These are phyloP conservation scores for Ophiosphaerella narmari DNA, from an alignment of 2,329 filamentous ascomycete genomes.

Conservation along the genomic window DNA sequence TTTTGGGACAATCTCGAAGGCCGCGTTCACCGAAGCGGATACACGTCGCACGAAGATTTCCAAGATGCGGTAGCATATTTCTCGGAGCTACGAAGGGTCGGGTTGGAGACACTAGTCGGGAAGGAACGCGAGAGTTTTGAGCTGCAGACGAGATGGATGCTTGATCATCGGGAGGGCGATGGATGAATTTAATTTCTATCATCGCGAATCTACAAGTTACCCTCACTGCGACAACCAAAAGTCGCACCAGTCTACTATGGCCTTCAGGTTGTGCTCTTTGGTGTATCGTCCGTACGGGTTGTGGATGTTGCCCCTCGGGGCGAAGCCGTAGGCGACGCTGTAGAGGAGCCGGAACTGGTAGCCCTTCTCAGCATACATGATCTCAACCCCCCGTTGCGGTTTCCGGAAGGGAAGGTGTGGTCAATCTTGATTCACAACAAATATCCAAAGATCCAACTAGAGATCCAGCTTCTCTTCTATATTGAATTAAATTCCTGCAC, in stretches of 20 bases:
- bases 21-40: conserved; percentile 46
- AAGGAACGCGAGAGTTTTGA: conserved; percentile 41
- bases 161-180: background rate
- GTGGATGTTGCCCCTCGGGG: background rate
- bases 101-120: conserved; percentile 35
- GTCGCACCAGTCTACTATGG: background rate
- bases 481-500: too few species aligned
- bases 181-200: background rate
- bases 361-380: too few species aligned
- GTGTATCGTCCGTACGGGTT: background rate
- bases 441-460: too few species aligned
- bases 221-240: background rate
- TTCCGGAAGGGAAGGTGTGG: too few species aligned
- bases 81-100: conserved; percentile 37
- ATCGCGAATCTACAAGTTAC: background rate
- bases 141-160: conserved; percentile 14
- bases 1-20: conserved; percentile 44
- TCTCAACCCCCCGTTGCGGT: too few species aligned
- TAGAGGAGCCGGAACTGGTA: background rate
- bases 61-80: conserved; percentile 45
- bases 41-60: conserved; percentile 44
- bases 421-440: too few species aligned
- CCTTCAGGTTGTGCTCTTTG: background rate
- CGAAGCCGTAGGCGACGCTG: background rate
- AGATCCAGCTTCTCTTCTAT: too few species aligned